Base-by-base conservation (phyloP, 2,329 filamentous ascomycete genomes). In the Aspergillus felis region DNA sequence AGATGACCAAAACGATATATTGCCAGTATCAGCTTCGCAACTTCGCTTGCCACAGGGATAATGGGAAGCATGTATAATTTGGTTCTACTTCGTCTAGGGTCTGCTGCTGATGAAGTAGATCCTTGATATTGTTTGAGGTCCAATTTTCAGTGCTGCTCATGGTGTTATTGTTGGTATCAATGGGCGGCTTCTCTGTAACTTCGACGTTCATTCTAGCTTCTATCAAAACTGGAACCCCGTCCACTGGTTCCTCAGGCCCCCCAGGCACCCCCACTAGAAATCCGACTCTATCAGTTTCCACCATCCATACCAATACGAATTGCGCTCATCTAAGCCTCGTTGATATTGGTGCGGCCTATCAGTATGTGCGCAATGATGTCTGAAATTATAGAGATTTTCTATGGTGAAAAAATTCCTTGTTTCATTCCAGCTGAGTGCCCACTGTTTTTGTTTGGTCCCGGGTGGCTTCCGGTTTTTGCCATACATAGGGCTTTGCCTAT, bases 31-130 rank as follows among this genome's bases (percentile, higher is more conserved):
- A 25, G 46, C 20, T 25, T 46, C 17, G 17, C 14, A 20, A 41
- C 12, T 17, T 53, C 32, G 5, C 2, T 28, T n/a, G 12, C 48
- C 56, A 50, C 17, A 58, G 53, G 27, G 62, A 66, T 68, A 73
- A 71, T 72, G 70, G 71, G 68, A 64, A 71, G 63, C 12, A 47
- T 25, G 44, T 62, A 57, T 4, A 25, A 55, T 7, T 48, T 59
- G 62, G 54, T 72, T 72, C 53, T 65, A 68, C 62, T 71, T 72
- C 51, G 50, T 28, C 32, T 3, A 14, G 3, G 20, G 6, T 25
- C 44, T 47, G 12, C n/a, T 3, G 9, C 12, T 12, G 24, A 25
- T 7, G 24, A 24, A 25, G 44, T 14, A 2, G 4, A 47, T 24
- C 4, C 12, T 24, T 47, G 22, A 17, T 22, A 47, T 12, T 25